These are phyloP conservation scores for Rhodofomes roseus DNA, from an alignment of 1,284 basidiomycete species.

Conservation along the genomic window DNA sequence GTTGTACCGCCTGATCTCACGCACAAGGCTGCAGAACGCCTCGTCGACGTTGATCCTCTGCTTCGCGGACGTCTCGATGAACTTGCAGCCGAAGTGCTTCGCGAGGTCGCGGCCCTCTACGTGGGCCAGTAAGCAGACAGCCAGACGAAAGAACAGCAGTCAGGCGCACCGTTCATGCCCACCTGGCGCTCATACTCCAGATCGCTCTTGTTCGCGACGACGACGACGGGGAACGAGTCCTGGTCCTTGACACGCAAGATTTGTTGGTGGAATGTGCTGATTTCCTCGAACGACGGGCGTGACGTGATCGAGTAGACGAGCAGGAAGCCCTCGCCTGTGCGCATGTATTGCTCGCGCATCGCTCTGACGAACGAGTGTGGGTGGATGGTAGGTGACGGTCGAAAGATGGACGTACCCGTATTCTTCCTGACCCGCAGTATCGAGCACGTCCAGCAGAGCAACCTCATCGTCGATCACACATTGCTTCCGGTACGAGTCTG, in stretches of 20 bases:
- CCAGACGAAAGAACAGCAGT: neutral
- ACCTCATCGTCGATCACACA: constrained; percentile 98
- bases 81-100: constrained; percentile 94
- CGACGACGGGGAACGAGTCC: constrained; percentile 96
- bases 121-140: neutral
- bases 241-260: constrained; percentile 97
- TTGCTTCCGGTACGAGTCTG: constrained; percentile 94
- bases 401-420: constrained; percentile 71
- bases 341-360: constrained; percentile 98
- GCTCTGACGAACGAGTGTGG: constrained; percentile 49
- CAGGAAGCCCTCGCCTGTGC: constrained; percentile 96
- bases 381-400: neutral
- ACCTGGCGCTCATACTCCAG: constrained; percentile 98
- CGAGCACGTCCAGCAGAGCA: constrained; percentile 94
- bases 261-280: constrained; percentile 97
- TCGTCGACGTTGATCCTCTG: constrained; percentile 98
- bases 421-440: constrained; percentile 99
- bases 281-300: constrained; percentile 96
- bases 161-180: constrained; percentile 80
- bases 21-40: constrained; percentile 95
- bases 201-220: constrained; percentile 99
- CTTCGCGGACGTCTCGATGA: constrained; percentile 99
- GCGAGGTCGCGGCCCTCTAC: constrained; percentile 97
- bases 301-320: constrained; percentile 99
- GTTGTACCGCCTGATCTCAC: constrained; percentile 97